Base-by-base conservation (phyloP, 2,329 filamentous ascomycete genomes). In the Sclerotinia glacialis region DNA sequence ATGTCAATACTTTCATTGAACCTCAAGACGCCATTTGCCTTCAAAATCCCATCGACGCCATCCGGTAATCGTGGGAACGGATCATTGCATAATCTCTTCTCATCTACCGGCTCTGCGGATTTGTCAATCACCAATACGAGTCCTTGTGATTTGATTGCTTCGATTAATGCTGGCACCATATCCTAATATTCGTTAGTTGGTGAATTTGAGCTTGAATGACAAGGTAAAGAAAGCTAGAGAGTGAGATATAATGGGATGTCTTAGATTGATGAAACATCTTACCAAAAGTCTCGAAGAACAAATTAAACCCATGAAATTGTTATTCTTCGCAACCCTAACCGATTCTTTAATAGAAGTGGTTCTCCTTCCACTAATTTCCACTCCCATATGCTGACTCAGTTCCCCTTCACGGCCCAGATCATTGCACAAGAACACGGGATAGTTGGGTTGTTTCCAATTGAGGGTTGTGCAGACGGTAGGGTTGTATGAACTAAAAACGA, bases 391-490 rank as follows among this genome's bases (percentile, higher is more conserved):
- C 18, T 72, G 73, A 5, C 72, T 72, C 9, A 75, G 68, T 37
- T 77, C 74, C 37, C 82, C 83, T 68, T 88, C 85, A 9, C 84
- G 82, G 28, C 92, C 92, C 34, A 98, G 85, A 68, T 97, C 93
- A 77, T 98, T 98, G 80, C 93, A 97, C 56, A 98, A 83, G 72
- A 99, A 91, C 0, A 98, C 92, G 0, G 95, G 95, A 77, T 97
- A 99, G 76, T 98, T 99, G 2, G 95, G 95, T 78, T 99, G 95
- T 78, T 99, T 99, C 95, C 95, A 99, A 79, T 99, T 99, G 73
- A 99, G 80, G 6, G 94, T 93, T 21, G 92, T 96, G 79, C 95
- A 99, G 26, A 98, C 86, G 70, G 89, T 90, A 16, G 91, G 83
- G 76, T 96, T 97, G 78, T 94, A 97, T 28, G 92, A 96, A 73